Base-by-base conservation (phyloP, 805 yeast species). In the Tetrapisispora nanseiensis region DNA sequence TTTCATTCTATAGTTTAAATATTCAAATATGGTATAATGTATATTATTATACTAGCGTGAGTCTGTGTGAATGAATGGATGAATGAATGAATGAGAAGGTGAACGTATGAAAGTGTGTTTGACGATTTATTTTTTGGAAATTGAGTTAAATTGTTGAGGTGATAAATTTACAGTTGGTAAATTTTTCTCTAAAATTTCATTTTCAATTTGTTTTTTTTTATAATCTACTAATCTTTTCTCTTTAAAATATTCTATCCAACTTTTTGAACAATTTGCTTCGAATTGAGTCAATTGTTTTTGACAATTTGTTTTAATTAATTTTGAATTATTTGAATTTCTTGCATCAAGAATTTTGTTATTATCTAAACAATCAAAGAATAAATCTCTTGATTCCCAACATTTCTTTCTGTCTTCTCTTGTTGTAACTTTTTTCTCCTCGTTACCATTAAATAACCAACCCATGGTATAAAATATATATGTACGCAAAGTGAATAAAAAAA, bases 331-430 rank as follows among this genome's bases (percentile, higher is more conserved):
- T 9, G 75, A 71, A 46, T 78, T 85, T 41, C 80, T 64, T 16
- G 95, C 83, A 15, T 37, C 27, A 8, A 74, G 76, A 41, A 90
- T 79, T 15, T 74, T 65, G 53, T 82, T 72, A 37, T 65, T 68
- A 50, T 82, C 85, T 38, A 90, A 69, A 60, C 98, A 90, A 8
- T 64, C 71, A 54, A 86, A 86, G 57, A 74, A 87, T 32, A 54
- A 52, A 55, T 90, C 98, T 46, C 98, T 74, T 7, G 90, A 70
- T 39, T 80, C 90, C 97, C 97, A 92, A 67, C 98, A 90, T 46
- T 70, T 67, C 56, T 76, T 72, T 50, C 97, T 75, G 50, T 79
- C 76, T 22, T 75, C 65, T 54, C 89, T 77, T 10, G 35, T 44
- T 15, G 33, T 29, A 21, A 24, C 15, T 19, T 30, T 23, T 30